Percentiles rank a stretch among this genome's conserved stretches.
Evolutionary conservation across 2,329 filamentous ascomycete species (phyloP).

Genomic region (Fusarium mundagurra): DNA sequence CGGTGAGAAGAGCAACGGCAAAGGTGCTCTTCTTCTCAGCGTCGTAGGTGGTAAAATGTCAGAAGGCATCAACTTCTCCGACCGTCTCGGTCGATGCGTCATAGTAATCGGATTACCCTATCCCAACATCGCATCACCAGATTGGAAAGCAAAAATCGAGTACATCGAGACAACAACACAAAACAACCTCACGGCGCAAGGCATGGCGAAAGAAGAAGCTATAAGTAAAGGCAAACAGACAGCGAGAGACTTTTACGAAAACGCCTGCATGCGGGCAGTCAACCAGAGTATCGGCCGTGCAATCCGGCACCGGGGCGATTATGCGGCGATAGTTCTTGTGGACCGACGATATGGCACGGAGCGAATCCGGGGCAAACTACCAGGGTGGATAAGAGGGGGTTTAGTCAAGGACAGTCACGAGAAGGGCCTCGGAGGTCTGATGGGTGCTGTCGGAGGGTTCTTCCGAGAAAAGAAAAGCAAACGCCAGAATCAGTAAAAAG

Average conservation of each 20-base stretch:
- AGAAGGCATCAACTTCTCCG: constrained; percentile 98
- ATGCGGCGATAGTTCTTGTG: constrained; percentile 87
- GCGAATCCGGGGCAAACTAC: constrained; percentile 81
- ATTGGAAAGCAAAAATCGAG: constrained; percentile 92
- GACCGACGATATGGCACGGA: constrained; percentile 81
- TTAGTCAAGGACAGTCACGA: constrained; percentile 62
- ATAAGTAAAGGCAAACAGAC: constrained; percentile 59
- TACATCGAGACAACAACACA: constrained; percentile 76
- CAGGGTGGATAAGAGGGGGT: constrained; percentile 85
- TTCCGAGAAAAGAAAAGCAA: constrained; percentile 61
- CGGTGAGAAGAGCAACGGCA: constrained; percentile 47
- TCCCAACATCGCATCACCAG: constrained; percentile 86
- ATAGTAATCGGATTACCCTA: constrained; percentile 93
- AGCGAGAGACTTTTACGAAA: constrained; percentile 87
- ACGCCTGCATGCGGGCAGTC: constrained; percentile 94
- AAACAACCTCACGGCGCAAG: constrained; percentile 46
- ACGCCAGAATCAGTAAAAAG: not conserved
- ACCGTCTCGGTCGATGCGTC: constrained; percentile 87
- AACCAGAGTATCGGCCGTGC: constrained; percentile 96
- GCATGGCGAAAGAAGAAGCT: constrained; percentile 41
- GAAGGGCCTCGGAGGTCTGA: constrained; percentile 65
- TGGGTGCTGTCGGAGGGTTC: constrained; percentile 66
- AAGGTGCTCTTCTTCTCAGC: constrained; percentile 84
- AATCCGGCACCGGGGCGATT: constrained; percentile 88
- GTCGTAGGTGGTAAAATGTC: constrained; percentile 95